phyloP scores from a whole-genome alignment of 345 rosid species.

The Erucastrum elatum region DNA sequence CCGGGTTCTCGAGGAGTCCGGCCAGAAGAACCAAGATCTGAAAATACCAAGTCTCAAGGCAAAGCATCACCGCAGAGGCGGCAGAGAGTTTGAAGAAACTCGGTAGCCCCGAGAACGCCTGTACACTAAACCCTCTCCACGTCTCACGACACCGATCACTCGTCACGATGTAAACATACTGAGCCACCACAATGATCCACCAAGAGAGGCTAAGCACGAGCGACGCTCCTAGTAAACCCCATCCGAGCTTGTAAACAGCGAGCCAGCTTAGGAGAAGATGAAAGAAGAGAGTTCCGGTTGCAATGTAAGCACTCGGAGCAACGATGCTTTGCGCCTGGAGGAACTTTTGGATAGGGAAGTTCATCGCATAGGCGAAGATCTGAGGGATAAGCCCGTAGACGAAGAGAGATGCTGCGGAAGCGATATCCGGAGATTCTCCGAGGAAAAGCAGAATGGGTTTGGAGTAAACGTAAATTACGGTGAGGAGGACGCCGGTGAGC shows the following conservation, averaged over 20 bases:
- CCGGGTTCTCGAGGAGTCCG: conserved; percentile 53
- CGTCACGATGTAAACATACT: conserved; percentile 42
- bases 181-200: conserved; percentile 57
- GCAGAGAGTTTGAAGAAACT: conserved; percentile 53
- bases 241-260: conserved; percentile 40
- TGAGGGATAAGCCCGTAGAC: conserved; percentile 62
- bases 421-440: conserved; percentile 48
- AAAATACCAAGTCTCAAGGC: conserved; percentile 59
- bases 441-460: conserved; percentile 47
- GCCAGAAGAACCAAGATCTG: conserved; percentile 54
- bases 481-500: conserved; percentile 48
- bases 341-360: conserved; percentile 62
- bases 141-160: conserved; percentile 46
- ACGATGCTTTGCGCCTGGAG: conserved; percentile 62
- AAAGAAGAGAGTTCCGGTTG: conserved; percentile 39
- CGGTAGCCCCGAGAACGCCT: conserved; percentile 49
- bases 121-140: conserved; percentile 49
- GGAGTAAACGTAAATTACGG: conserved; percentile 47
- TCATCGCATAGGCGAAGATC: conserved; percentile 55
- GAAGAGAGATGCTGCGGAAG: conserved; percentile 54
- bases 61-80: conserved; percentile 62
- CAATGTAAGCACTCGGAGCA: conserved; percentile 56
- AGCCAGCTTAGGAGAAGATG: conserved; percentile 51
- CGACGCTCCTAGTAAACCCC: conserved; percentile 53
- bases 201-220: conserved; percentile 54